Evolutionary conservation across 2,329 filamentous ascomycete species (phyloP), one percentile per base, ranked within the genome.

Genomic region (Talaromyces rugulosus): DNA sequence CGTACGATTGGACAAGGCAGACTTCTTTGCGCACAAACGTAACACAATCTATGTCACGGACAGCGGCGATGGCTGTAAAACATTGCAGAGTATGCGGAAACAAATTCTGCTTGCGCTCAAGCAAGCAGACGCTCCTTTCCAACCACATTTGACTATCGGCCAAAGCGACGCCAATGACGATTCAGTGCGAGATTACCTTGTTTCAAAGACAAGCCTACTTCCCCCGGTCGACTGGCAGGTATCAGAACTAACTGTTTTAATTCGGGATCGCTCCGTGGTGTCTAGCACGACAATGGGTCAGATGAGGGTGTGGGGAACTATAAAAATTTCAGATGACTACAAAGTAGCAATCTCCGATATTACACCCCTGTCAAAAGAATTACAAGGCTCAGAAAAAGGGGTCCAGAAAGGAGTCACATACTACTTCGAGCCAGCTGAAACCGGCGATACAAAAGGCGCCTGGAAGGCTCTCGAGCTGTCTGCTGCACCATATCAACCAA

Each of bases 91-190:
- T 2, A n/a, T 58, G 2, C 56, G 40, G 18, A 27, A 18, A 14
- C 23, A 44, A 9, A 64, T 83, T 8, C 65, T 80, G n/a, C 60
- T 61, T 4, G 72, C 74, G 1, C 67, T 85, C 16, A 74, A 74
- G 1, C 72, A 73, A 44, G 34, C 62, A 4, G 62, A 63, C 4
- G 60, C 66, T 11, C 64, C 64, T 3, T 82, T 77, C 62, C 75
- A 71, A 12, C 76, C 80, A 67, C 86, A 89, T 70, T 72, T 89
- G 72, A 89, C 85, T 0, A 73, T 89, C 28, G 87, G 83, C 0
- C 86, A 89, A 67, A 84, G 79, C 50, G 78, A 82, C 40, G 79
- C 84, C 28, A 66, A 74, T 9, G 69, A 74, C 4, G 72, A 77
- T 5, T 75, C 78, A 18, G 72, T 79, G n/a, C 81, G 84, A 63